phyloP scores from a whole-genome alignment of 2,329 filamentous ascomycete genomes.

The Fusarium anthophilum region DNA sequence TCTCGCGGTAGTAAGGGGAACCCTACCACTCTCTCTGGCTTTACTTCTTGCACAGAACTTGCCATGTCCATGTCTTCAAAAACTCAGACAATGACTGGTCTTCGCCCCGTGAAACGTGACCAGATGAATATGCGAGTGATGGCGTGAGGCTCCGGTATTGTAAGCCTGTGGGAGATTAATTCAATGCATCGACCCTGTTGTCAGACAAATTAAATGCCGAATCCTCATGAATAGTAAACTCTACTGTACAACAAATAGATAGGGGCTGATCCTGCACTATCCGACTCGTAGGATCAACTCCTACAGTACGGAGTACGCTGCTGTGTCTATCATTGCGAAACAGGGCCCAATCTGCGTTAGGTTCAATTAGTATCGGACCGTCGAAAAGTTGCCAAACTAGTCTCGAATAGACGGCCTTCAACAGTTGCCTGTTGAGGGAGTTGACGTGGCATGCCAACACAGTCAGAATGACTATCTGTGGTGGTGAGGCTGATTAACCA shows the following conservation, averaged over 20 bases:
- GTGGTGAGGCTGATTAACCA: slow-evolving; percentile 16
- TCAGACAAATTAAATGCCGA: not conserved
- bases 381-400: slow-evolving; percentile 8
- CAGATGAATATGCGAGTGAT: slow-evolving; percentile 40
- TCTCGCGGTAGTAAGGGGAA: slow-evolving; percentile 13
- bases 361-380: slow-evolving; percentile 14
- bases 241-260: not conserved
- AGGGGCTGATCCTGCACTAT: slow-evolving; percentile 7
- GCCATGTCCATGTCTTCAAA: slow-evolving; percentile 21
- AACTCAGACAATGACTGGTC: slow-evolving; percentile 17
- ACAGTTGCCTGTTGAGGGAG: slow-evolving; percentile 25
- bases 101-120: slow-evolving; percentile 39
- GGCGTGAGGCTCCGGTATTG: slow-evolving; percentile 30
- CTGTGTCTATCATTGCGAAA: slow-evolving; percentile 25
- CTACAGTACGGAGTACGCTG: not conserved
- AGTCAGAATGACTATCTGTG: slow-evolving; percentile 19
- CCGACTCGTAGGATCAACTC: slow-evolving; percentile 4
- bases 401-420: slow-evolving; percentile 13
- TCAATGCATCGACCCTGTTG: slow-evolving; percentile 18
- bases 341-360: slow-evolving; percentile 10
- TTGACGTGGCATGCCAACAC: slow-evolving; percentile 41
- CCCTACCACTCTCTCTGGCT: not conserved
- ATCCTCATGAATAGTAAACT: not conserved
- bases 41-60: slow-evolving; percentile 3
- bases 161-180: slow-evolving; percentile 38